These are phyloP conservation scores for Zostera marina DNA, from an alignment of 116 monocot genomes.

Conservation along the genomic window DNA sequence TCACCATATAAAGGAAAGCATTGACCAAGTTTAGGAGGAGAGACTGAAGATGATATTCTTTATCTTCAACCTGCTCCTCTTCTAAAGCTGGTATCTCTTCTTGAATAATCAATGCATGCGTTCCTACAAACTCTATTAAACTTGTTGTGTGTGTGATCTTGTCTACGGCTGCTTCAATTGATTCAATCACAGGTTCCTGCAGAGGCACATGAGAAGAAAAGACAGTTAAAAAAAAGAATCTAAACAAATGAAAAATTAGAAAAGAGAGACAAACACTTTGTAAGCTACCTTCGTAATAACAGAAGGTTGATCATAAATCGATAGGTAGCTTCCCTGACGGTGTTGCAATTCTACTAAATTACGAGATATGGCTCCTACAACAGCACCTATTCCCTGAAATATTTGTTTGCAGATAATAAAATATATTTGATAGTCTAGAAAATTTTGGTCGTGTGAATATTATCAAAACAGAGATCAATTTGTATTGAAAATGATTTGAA, in stretches of 20 bases:
- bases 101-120: conserved; percentile 23
- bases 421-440: too few relatives aligned
- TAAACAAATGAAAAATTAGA: not conserved
- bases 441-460: not conserved
- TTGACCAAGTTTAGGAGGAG: conserved; percentile 80
- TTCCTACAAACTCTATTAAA: conserved; percentile 18
- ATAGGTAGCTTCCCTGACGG: conserved; percentile 35
- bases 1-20: conserved; percentile 92
- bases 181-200: conserved; percentile 23
- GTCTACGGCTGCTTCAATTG: conserved; percentile 17
- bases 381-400: conserved; percentile 34
- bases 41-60: conserved; percentile 68
- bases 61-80: conserved; percentile 33
- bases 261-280: not conserved
- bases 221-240: not conserved
- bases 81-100: conserved; percentile 18
- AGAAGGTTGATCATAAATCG: conserved; percentile 26
- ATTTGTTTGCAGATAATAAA: not conserved
- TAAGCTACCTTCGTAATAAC: conserved; percentile 13
- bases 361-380: conserved; percentile 35
- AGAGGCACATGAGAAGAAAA: not conserved
- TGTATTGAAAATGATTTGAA: too few relatives aligned
- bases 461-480: too few relatives aligned
- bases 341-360: conserved; percentile 33
- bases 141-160: conserved; percentile 20